These are phyloP conservation scores for Micromonas pusilla DNA, from an alignment of 139 green algal species.

Conservation along the genomic window DNA sequence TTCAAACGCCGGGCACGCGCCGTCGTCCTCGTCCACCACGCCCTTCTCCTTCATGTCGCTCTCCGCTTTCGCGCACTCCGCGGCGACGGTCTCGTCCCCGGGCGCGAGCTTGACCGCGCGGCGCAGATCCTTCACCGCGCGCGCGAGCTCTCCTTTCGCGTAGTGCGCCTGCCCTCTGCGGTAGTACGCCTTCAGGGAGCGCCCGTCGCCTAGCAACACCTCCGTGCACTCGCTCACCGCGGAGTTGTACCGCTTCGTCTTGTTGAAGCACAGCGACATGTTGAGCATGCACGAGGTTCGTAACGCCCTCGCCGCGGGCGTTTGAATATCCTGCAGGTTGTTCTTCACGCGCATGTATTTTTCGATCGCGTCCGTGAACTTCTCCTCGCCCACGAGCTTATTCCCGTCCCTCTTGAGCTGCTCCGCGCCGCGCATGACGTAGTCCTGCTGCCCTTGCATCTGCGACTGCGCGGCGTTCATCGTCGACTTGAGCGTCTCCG, in stretches of 20 bases:
- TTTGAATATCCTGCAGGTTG: not conserved
- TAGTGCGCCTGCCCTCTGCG: slow-evolving; percentile 22
- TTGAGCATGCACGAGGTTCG: slow-evolving; percentile 24
- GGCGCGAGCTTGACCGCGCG: slow-evolving; percentile 15
- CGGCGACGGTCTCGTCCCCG: slow-evolving; percentile 14
- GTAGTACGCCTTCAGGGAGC: slow-evolving; percentile 25
- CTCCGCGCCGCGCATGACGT: slow-evolving; percentile 7
- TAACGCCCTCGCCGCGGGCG: not conserved
- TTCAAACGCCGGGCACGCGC: slow-evolving; percentile 4
- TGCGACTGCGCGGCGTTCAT: not conserved
- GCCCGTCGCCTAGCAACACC: not conserved
- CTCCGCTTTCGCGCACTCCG: not conserved
- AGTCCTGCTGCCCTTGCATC: not conserved
- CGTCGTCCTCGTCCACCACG: not conserved
- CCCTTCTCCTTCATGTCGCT: not conserved
- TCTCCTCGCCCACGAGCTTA: slow-evolving; percentile 10
- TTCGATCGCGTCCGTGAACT: slow-evolving; percentile 27
- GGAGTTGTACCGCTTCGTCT: slow-evolving; percentile 3
- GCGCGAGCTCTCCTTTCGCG: not conserved
- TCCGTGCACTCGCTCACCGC: slow-evolving; percentile 6
- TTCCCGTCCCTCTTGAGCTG: slow-evolving; percentile 25
- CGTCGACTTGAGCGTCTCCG: slow-evolving; percentile 16
- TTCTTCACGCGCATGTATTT: slow-evolving; percentile 28
- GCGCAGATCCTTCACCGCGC: slow-evolving; percentile 11
- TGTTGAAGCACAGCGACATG: slow-evolving; percentile 23